These are phyloP conservation scores for Hypoxylon trugodes DNA, from an alignment of 495 filamentous ascomycete genomes.

Conservation along the genomic window DNA sequence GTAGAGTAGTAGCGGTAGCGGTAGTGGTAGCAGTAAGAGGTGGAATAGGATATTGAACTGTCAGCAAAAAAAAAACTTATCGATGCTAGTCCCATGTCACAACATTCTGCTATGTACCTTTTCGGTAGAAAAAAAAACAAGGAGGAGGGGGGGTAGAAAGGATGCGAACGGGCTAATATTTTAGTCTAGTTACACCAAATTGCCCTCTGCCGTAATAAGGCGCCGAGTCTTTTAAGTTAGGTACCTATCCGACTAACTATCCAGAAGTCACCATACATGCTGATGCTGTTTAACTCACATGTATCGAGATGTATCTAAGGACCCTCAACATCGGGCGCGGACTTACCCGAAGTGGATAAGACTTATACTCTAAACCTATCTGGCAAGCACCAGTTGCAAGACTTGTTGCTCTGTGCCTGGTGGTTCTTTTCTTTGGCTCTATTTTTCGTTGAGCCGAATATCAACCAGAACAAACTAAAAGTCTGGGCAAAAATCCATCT, in stretches of 20 bases:
- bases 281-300: not conserved
- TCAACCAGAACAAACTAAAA: slow-evolving; percentile 15
- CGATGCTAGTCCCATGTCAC: not conserved
- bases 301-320: not conserved
- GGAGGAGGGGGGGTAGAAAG: not conserved
- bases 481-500: slow-evolving; percentile 6
- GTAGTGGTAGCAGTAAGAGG: no score
- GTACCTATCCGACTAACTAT: not conserved
- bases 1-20: no score
- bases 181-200: slow-evolving; percentile 12
- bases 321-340: not conserved
- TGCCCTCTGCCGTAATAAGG: not conserved
- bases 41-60: no score
- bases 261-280: no score
- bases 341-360: slow-evolving; percentile 10
- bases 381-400: not conserved
- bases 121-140: slow-evolving; percentile 4
- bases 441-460: slow-evolving; percentile 5
- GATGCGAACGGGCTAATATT: slow-evolving; percentile 1
- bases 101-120: not conserved
- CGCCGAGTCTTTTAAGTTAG: slow-evolving; percentile 1
- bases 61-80: slow-evolving; percentile 35
- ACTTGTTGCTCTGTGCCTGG: not conserved
- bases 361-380: not conserved
- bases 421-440: not conserved